Evolutionary conservation across 2,329 filamentous ascomycete genomes (phyloP).

Genomic region (Dactylonectria estremocensis): DNA sequence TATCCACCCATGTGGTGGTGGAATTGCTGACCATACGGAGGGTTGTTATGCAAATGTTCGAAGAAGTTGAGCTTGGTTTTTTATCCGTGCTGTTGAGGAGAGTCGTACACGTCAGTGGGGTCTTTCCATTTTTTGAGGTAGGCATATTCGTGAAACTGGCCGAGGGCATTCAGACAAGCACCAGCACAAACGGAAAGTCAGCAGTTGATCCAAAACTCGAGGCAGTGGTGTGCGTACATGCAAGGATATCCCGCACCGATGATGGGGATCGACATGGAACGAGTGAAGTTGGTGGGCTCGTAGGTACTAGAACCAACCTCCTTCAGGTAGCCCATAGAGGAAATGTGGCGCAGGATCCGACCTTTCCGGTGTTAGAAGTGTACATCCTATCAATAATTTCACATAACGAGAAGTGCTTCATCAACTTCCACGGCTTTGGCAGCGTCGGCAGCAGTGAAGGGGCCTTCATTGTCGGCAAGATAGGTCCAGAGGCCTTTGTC

Average conservation of each 20-base stretch:
- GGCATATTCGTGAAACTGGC: slow-evolving; percentile 52
- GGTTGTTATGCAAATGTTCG: slow-evolving; percentile 49
- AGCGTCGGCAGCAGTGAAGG: slow-evolving; percentile 52
- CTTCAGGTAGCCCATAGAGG: slow-evolving; percentile 57
- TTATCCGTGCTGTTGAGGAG: slow-evolving; percentile 52
- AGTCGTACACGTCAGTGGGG: slow-evolving; percentile 49
- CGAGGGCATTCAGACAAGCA: slow-evolving; percentile 37
- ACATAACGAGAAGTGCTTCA: no score
- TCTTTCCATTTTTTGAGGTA: slow-evolving; percentile 49
- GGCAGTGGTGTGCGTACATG: slow-evolving; percentile 38
- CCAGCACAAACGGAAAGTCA: slow-evolving; percentile 27
- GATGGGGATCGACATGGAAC: slow-evolving; percentile 51
- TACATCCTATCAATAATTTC: neutral
- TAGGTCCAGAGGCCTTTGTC: slow-evolving; percentile 55
- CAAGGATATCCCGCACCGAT: slow-evolving; percentile 55
- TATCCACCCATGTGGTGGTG: slow-evolving; percentile 58
- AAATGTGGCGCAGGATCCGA: slow-evolving; percentile 56
- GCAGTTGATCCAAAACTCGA: neutral
- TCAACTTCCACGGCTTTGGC: slow-evolving; percentile 34
- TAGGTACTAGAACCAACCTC: slow-evolving; percentile 56
- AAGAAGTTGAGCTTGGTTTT: slow-evolving; percentile 55
- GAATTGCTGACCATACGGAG: slow-evolving; percentile 52
- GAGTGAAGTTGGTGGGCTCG: slow-evolving; percentile 56
- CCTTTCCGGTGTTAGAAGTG: slow-evolving; percentile 22
- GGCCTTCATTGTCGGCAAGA: slow-evolving; percentile 50